Percentiles rank a stretch among this genome's conserved stretches.
Conservation (phyloP, 2,329 filamentous ascomycete species). For the Cladophialophora chaetospira region DNA sequence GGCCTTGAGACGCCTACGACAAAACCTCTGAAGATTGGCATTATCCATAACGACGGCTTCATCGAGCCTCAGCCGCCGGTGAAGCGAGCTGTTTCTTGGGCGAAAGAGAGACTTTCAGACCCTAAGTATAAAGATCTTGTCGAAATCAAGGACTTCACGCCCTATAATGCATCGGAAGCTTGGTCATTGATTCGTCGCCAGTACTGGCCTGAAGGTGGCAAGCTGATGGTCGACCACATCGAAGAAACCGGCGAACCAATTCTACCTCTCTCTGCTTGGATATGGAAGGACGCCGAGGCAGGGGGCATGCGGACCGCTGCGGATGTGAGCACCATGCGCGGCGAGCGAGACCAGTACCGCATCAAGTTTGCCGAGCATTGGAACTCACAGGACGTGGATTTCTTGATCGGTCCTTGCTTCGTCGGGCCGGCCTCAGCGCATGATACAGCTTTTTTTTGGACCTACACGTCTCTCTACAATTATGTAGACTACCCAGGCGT, state of each 20-base stretch:
- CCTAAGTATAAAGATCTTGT: constrained; percentile 38
- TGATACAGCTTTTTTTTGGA: constrained; percentile 60
- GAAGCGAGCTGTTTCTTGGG: constrained; percentile 48
- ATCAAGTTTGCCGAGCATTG: constrained; percentile 16
- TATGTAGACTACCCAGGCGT: constrained; percentile 64
- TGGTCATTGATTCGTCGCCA: constrained; percentile 16
- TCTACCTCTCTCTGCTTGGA: constrained; percentile 18
- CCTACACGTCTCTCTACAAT: constrained; percentile 64
- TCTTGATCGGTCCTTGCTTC: constrained; percentile 63
- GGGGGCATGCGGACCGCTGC: constrained; percentile 29
- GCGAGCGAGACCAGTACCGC: constrained; percentile 35
- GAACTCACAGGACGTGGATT: constrained; percentile 44
- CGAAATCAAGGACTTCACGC: constrained; percentile 50
- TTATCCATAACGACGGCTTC: constrained; percentile 66
- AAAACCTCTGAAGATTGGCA: constrained; percentile 54
- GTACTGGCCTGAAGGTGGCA: constrained; percentile 20
- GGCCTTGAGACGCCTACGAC: constrained; percentile 22
- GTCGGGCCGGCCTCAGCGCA: constrained; percentile 58
- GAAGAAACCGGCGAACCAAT: constrained; percentile 16
- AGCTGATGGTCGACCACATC: constrained; percentile 10
- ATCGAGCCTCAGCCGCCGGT: constrained; percentile 69
- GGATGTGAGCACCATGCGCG: constrained; percentile 15
- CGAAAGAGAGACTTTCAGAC: constrained; percentile 37
- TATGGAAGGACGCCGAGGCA: constrained; percentile 15
- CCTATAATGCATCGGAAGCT: constrained; percentile 17